phyloP scores from a whole-genome alignment of 345 rosid genomes.

The Sisymbrium altissimum region DNA sequence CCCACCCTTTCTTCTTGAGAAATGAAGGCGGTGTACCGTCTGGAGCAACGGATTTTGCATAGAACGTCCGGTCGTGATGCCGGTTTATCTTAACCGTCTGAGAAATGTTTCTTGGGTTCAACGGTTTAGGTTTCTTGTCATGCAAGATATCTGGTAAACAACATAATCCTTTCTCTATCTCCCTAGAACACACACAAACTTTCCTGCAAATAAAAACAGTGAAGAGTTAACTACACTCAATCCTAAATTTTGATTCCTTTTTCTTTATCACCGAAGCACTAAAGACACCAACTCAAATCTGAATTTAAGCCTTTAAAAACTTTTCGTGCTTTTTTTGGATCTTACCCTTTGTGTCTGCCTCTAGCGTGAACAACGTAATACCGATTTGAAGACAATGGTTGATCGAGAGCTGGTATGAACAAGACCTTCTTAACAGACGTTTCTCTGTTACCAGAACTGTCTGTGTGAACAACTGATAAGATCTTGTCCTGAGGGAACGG shows the following conservation, averaged over 20 bases:
- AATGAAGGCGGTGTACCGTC: constrained; percentile 58
- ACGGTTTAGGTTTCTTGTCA: constrained; percentile 55
- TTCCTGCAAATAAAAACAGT: constrained; percentile 35
- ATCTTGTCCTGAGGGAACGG: constrained; percentile 74
- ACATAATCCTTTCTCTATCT: constrained; percentile 45
- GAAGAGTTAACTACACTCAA: background rate
- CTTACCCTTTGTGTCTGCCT: constrained; percentile 62
- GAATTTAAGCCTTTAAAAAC: background rate
- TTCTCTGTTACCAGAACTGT: constrained; percentile 41
- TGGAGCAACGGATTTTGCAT: constrained; percentile 48
- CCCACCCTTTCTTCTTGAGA: constrained; percentile 68
- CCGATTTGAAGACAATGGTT: constrained; percentile 55
- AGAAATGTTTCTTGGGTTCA: constrained; percentile 58
- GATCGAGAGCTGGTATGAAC: constrained; percentile 72
- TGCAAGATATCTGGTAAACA: constrained; percentile 47
- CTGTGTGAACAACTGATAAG: constrained; percentile 45
- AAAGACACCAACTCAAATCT: background rate
- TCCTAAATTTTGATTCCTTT: background rate
- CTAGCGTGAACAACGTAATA: constrained; percentile 59
- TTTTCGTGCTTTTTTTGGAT: background rate
- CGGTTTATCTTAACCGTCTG: constrained; percentile 56
- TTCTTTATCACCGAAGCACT: background rate
- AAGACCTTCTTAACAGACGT: constrained; percentile 42
- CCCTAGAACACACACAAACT: constrained; percentile 58
- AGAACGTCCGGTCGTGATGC: constrained; percentile 41